Evolutionary conservation across 495 filamentous ascomycete species (phyloP).

Genomic region (Tricharina praecox): DNA sequence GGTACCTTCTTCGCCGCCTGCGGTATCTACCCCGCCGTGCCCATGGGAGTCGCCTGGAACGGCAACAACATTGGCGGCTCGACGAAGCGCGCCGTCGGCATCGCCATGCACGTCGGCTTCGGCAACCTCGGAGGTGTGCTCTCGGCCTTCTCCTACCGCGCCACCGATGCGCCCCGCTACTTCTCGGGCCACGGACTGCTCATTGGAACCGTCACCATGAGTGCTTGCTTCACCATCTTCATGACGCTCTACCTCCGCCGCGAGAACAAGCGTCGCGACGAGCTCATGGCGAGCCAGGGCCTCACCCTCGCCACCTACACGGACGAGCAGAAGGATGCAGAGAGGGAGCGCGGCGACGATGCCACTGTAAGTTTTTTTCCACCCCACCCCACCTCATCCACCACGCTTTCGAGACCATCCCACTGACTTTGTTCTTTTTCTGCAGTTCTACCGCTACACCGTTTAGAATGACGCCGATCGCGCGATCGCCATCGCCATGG

Average conservation of each 20-base stretch:
- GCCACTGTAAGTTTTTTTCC: slow-evolving; percentile 32
- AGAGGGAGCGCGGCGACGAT: slow-evolving; percentile 35
- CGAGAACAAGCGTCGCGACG: slow-evolving; percentile 43
- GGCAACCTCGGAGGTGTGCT: slow-evolving; percentile 58
- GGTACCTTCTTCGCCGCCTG: slow-evolving; percentile 50
- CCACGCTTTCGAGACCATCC: neutral
- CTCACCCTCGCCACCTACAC: slow-evolving; percentile 34
- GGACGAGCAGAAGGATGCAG: slow-evolving; percentile 30
- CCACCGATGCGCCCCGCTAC: slow-evolving; percentile 41
- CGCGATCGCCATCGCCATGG: no score
- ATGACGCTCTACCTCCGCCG: slow-evolving; percentile 42
- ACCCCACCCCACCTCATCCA: no score
- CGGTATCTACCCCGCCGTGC: slow-evolving; percentile 61
- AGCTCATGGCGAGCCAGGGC: slow-evolving; percentile 25
- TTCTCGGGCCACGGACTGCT: slow-evolving; percentile 42
- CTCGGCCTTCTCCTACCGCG: slow-evolving; percentile 52
- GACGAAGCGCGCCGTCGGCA: slow-evolving; percentile 60
- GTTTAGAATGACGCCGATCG: no score
- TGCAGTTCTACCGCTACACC: slow-evolving; percentile 37
- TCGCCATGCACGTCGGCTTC: slow-evolving; percentile 68
- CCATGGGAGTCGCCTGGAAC: slow-evolving; percentile 64
- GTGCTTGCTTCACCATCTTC: slow-evolving; percentile 34
- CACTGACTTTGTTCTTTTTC: neutral
- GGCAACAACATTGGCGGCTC: slow-evolving; percentile 69
- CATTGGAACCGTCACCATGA: slow-evolving; percentile 32